Evolutionary conservation across 139 green algal genomes (phyloP).

Genomic region (Auxenochlorella pyrenoidosa): DNA sequence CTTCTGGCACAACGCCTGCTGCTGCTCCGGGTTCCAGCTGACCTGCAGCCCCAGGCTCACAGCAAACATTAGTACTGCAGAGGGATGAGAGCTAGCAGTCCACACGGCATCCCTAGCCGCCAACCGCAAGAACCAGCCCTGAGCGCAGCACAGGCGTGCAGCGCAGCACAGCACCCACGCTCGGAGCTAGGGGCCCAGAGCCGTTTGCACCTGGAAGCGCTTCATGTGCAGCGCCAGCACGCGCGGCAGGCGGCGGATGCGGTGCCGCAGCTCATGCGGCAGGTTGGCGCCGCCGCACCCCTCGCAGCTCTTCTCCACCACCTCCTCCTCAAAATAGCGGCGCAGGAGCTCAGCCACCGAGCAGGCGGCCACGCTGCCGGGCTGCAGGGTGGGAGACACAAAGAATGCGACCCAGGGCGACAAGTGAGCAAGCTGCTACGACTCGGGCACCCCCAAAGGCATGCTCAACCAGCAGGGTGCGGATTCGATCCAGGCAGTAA

Average conservation of each 20-base stretch:
- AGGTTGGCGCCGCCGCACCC: conserved; percentile 46
- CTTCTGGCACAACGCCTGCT: conserved; percentile 50
- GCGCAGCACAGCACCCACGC: neutral
- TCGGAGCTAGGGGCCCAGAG: too few relatives aligned
- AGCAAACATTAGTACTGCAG: too few relatives aligned
- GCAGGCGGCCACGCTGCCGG: neutral
- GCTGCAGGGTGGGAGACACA: neutral
- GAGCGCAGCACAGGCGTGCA: neutral
- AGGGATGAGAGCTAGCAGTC: too few relatives aligned
- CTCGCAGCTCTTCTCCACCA: conserved; percentile 72
- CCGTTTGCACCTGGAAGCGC: conserved; percentile 61
- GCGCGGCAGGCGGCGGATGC: conserved; percentile 63
- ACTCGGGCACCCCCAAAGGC: too few relatives aligned
- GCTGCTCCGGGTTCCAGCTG: neutral
- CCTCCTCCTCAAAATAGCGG: conserved; percentile 64
- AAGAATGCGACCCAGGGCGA: too few relatives aligned
- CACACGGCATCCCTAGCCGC: too few relatives aligned
- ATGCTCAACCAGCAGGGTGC: too few relatives aligned
- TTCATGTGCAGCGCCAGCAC: conserved; percentile 82
- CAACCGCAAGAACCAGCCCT: neutral
- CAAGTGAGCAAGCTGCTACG: too few relatives aligned
- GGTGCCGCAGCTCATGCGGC: conserved; percentile 54
- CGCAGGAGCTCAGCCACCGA: conserved; percentile 43
- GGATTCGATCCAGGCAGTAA: too few relatives aligned
- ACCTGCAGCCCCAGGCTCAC: neutral